phyloP scores from a whole-genome alignment of 176 grass and related monocot genomes.

The Miscanthus lutarioriparius region DNA sequence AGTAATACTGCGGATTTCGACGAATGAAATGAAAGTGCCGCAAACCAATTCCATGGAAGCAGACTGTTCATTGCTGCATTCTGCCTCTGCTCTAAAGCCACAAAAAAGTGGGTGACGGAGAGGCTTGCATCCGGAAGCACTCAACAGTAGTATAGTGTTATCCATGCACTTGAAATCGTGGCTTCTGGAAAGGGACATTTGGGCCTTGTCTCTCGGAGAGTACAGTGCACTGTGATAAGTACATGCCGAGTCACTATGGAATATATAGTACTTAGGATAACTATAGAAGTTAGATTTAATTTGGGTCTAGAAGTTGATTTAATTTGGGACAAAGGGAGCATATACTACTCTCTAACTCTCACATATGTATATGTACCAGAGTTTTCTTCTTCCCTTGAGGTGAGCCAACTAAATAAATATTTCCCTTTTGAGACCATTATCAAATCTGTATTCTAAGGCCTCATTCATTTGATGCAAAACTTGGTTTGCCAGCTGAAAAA shows the following conservation, averaged over 20 bases:
- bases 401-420: not conserved
- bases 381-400: not conserved
- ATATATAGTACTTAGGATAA: not conserved
- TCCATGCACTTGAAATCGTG: not conserved
- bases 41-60: slow-evolving; percentile 31
- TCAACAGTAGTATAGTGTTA: not conserved
- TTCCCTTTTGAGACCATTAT: not conserved
- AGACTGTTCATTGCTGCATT: not conserved
- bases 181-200: not conserved
- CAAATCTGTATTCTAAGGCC: not conserved
- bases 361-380: no score
- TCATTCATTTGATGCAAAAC: no score
- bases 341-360: no score
- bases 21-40: not conserved
- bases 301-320: no score
- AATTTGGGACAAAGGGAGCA: not conserved
- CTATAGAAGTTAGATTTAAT: not conserved
- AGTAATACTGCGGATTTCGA: not conserved
- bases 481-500: no score
- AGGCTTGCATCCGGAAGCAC: not conserved
- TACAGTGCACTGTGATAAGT: not conserved
- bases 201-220: not conserved
- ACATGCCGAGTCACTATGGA: no score
- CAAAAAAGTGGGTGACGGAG: slow-evolving; percentile 31
- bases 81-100: slow-evolving; percentile 2